These are phyloP conservation scores for Fusarium piperis DNA, from an alignment of 2,329 filamentous ascomycete species.

Conservation along the genomic window DNA sequence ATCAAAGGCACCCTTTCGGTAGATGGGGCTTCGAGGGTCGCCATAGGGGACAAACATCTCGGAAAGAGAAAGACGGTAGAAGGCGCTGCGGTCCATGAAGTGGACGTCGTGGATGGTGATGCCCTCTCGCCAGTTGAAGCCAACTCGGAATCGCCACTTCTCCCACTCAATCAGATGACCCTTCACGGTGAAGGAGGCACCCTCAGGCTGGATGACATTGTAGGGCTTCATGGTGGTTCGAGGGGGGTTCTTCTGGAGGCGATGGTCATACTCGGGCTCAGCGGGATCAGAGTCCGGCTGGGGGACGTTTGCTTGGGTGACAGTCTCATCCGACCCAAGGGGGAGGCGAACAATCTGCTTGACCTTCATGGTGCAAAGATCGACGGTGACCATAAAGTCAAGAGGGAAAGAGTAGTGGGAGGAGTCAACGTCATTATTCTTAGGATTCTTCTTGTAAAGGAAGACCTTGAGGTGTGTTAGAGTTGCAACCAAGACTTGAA, in stretches of 20 bases:
- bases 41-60: conserved; percentile 77
- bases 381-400: background rate
- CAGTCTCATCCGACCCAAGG: background rate
- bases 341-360: background rate
- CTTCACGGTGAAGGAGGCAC: conserved; percentile 52
- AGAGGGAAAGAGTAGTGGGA: background rate
- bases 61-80: conserved; percentile 71
- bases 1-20: conserved; percentile 74
- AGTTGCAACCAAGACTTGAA: background rate
- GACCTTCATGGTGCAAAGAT: background rate
- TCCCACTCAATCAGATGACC: conserved; percentile 61
- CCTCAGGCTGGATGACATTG: conserved; percentile 44
- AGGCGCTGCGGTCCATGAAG: conserved; percentile 70
- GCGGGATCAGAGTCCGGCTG: conserved; percentile 8
- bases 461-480: background rate
- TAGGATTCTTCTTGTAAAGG: background rate
- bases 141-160: conserved; percentile 73
- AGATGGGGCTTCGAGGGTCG: conserved; percentile 69
- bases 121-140: conserved; percentile 74
- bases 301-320: background rate
- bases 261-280: conserved; percentile 47
- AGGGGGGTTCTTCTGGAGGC: conserved; percentile 29
- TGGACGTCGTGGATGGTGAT: conserved; percentile 47
- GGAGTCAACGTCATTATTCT: background rate
- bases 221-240: conserved; percentile 45